Base-by-base conservation (phyloP, 2,329 filamentous ascomycete species). In the Aureobasidium subglaciale region DNA sequence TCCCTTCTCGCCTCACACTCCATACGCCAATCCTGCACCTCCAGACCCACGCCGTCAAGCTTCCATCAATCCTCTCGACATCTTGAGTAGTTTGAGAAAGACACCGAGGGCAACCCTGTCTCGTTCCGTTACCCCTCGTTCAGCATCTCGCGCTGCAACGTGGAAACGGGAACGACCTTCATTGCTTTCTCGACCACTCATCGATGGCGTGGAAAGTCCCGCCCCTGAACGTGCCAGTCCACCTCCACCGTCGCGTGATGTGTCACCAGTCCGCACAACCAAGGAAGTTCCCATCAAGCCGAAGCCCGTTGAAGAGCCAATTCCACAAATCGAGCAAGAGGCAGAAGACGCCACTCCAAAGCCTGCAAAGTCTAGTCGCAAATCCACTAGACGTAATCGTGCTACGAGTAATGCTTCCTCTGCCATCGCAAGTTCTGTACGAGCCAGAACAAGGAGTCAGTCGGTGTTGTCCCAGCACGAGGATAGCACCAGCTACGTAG, bases 381-480 rank as follows among this genome's bases (percentile, higher is more conserved):
- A 56, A 41, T 54, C 49, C 11, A 56, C 59, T n/a, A 55, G 67
- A 30, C 68, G 67, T 25, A 55, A 50, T 22, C 58, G 59, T 10
- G 61, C 66, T 24, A 70, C 68, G 35, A 78, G 75, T 57, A 70
- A 72, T 40, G 69, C 73, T 22, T 78, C 76, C 13, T 77, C 75
- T 13, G 70, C 71, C 50, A 68, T 75, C 24, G 73, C 71, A 37
- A 71, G 72, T 5, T 75, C 74, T 15, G 61, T 68, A 24, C 70
- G 71, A 57, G 71, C 69, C 43, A 69, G 73, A 11, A 78, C 75
- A 45, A 67, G 76, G 48, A 78, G 76, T 60, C 74, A 74, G 32
- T 78, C 76, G 11, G 68, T 78, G 41, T 64, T 72, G 13, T 78
- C 75, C 2, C 71, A 74, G 41, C 69, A 70, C 4, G 74, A 75